Base-by-base conservation (phyloP, 1,284 basidiomycete species). In the Ganoderma boninense region DNA sequence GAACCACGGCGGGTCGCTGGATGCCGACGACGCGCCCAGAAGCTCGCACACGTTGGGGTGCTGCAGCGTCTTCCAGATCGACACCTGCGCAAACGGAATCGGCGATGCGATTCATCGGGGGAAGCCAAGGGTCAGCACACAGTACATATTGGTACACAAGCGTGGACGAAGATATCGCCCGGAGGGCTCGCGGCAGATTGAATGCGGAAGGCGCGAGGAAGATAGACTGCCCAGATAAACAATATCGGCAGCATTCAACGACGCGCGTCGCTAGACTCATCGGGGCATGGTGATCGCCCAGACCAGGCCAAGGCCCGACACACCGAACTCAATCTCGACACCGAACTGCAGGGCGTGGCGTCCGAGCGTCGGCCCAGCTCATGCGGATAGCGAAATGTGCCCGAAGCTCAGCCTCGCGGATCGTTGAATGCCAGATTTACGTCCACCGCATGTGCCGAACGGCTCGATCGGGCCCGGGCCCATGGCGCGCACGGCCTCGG, bases 1-100 rank as follows among this genome's bases (percentile, higher is more conserved):
- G 81, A 87, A 86, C 82, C 83, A 86, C 6, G 86, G 84, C 13
- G 83, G 82, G 46, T 83, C 81, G 35, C 80, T 77, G 13, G 80
- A 80, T 6, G 83, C 80, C 63, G 80, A 83, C 0, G 83, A 85
- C 8, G 85, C 85, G 11, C 86, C 86, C 20, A 83, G 79, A 70
- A 87, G 69, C 75, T 81, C 80, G 46, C 85, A 77, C 8, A 85
- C 81, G 73, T 85, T 84, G 44, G 80, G 80, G 70, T 85, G 83
- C 65, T 77, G 74, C 26, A 85, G 79, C 43, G 75, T 76, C 74
- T 81, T 81, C 83, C 84, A 85, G 44, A 84, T 81, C 26, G 74
- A 70, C 23, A 80, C 69, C 76, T 77, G 62, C 26, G 44, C 60
- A 62, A 44, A 42, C 38, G 35, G 38, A 35, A 62, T 62, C 60